Evolutionary conservation across 225 moss, liverwort and hornwort species (phyloP).

Genomic region (Thuidium tamariscinum): DNA sequence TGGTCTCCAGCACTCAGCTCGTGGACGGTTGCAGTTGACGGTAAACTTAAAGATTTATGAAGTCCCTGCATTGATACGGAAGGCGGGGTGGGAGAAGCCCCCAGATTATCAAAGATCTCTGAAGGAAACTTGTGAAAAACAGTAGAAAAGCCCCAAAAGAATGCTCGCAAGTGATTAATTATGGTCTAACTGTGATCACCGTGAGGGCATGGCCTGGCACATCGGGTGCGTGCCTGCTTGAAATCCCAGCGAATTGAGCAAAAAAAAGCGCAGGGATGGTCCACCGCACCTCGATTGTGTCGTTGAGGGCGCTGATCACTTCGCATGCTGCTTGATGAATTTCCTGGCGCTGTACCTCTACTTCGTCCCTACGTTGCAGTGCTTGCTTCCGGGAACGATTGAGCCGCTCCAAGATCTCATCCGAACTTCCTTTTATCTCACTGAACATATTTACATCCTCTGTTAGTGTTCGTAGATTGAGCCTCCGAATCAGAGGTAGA

Average conservation of each 20-base stretch:
- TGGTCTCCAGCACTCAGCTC: not conserved
- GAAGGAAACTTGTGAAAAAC: not conserved
- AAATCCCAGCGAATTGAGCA: not conserved
- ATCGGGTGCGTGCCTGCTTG: not conserved
- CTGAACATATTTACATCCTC: not conserved
- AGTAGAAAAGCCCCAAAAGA: no score
- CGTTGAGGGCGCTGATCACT: not conserved
- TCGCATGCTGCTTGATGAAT: slow-evolving; percentile 1
- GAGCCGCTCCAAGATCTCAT: slow-evolving; percentile 11
- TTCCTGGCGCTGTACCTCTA: slow-evolving; percentile 7
- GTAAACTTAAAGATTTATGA: not conserved
- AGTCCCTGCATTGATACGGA: not conserved
- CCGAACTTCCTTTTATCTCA: slow-evolving; percentile 1
- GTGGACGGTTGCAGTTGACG: not conserved
- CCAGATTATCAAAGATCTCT: not conserved
- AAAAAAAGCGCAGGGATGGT: not conserved
- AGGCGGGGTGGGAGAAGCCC: not conserved
- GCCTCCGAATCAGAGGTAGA: not conserved
- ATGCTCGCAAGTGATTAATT: not conserved
- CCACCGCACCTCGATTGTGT: not conserved
- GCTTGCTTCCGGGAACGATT: not conserved
- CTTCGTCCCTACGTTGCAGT: not conserved
- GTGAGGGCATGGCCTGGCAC: not conserved
- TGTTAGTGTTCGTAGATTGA: not conserved
- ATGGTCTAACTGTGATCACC: not conserved